phyloP scores from a whole-genome alignment of 1,284 basidiomycete genomes.

The Cystobasidium slooffiae region DNA sequence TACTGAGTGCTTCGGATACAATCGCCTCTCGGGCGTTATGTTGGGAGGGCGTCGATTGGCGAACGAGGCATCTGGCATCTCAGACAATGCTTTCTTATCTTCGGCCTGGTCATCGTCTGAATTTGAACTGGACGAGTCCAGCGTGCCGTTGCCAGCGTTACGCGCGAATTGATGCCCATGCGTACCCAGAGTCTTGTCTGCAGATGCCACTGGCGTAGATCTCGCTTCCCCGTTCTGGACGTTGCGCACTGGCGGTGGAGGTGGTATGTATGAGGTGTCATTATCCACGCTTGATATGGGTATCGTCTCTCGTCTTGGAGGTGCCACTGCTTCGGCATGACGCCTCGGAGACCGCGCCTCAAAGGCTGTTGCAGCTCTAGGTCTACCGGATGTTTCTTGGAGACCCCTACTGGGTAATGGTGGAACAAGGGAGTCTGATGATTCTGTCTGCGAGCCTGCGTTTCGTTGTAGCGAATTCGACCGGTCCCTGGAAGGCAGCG shows the following conservation, averaged over 20 bases:
- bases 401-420: neutral
- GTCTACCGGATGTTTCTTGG: neutral
- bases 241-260: constrained; percentile 20
- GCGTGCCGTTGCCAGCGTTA: neutral
- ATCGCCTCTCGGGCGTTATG: constrained; percentile 55
- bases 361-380: constrained; percentile 4
- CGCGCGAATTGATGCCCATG: constrained; percentile 20
- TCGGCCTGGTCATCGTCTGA: constrained; percentile 46
- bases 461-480: constrained; percentile 2
- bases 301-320: neutral
- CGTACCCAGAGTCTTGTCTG: neutral
- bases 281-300: neutral
- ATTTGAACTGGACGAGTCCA: constrained; percentile 44
- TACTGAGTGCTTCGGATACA: constrained; percentile 43
- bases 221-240: constrained; percentile 4
- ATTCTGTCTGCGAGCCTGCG: neutral
- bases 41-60: constrained; percentile 78
- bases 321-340: neutral
- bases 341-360: neutral
- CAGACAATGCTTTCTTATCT: constrained; percentile 58
- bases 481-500: constrained; percentile 1
- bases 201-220: neutral
- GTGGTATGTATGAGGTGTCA: neutral
- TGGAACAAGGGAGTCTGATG: neutral
- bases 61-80: constrained; percentile 77